A percentile compares a stretch with the other conserved stretches of the same genome.
Evolutionary conservation across 352 stramenopile species (phyloP).

Genomic region (Phytopythium boreale): DNA sequence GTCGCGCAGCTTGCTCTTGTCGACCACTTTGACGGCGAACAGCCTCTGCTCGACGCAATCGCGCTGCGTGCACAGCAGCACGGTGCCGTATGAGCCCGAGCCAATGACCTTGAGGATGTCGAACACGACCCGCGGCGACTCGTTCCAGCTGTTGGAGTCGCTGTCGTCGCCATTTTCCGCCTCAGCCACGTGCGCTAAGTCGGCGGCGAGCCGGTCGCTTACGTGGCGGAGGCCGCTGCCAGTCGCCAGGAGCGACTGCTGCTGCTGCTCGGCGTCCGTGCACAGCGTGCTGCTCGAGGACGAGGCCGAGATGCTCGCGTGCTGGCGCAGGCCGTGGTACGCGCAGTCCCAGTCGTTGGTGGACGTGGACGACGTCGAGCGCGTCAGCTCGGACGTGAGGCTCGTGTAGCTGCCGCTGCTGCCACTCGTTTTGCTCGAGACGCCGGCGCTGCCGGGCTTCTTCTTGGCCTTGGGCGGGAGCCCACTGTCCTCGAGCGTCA

Average conservation of each 20-base stretch:
- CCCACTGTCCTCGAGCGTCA: constrained; percentile 37
- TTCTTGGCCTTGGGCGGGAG: constrained; percentile 14
- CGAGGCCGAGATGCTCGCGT: constrained; percentile 35
- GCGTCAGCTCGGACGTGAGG: constrained; percentile 5
- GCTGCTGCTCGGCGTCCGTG: constrained; percentile 27
- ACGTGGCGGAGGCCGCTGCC: background rate
- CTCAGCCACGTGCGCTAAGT: constrained; percentile 18
- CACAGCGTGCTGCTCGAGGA: constrained; percentile 50
- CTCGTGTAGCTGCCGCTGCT: constrained; percentile 33
- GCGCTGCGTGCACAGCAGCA: constrained; percentile 57
- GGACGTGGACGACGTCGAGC: background rate
- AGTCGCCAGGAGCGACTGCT: background rate
- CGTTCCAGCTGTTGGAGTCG: constrained; percentile 10
- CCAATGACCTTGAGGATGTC: constrained; percentile 75
- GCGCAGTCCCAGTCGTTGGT: constrained; percentile 26
- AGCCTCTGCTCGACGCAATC: constrained; percentile 30
- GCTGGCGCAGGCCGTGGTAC: constrained; percentile 9
- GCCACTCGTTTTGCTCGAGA: constrained; percentile 11
- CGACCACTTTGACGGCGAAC: constrained; percentile 74
- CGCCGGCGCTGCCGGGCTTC: background rate
- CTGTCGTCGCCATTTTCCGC: constrained; percentile 11
- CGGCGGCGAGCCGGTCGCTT: background rate
- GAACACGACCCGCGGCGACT: constrained; percentile 41
- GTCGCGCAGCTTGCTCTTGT: constrained; percentile 62
- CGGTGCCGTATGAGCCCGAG: constrained; percentile 73